Conservation (phyloP, 345 rosid genomes). For the Rhodamnia rubescens region DNA sequence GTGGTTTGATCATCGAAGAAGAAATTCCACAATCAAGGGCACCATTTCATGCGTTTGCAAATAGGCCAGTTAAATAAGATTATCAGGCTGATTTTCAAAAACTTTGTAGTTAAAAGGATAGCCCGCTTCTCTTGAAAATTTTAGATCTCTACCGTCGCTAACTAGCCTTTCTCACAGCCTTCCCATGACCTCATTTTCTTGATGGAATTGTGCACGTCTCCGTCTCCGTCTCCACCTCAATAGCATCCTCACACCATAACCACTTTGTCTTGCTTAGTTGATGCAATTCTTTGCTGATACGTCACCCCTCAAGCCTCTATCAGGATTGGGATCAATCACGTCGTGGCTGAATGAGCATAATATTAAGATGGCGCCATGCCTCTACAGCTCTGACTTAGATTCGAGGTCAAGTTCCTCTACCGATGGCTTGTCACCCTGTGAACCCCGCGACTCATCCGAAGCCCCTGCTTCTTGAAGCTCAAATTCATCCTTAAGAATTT, state of each 20-base stretch:
- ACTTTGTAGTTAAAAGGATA: not conserved
- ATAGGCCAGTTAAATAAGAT: not conserved
- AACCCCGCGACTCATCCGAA: constrained; percentile 6
- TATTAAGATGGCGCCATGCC: not conserved
- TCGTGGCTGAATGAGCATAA: not conserved
- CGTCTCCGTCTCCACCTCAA: not conserved
- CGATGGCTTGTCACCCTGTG: constrained; percentile 1
- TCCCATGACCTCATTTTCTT: not conserved
- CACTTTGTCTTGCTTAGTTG: not conserved
- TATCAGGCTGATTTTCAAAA: not conserved
- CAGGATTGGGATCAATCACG: not conserved
- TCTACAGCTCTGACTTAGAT: constrained; percentile 66
- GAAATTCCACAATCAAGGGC: not conserved
- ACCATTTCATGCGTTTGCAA: not conserved
- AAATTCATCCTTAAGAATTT: constrained; percentile 62
- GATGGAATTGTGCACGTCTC: not conserved
- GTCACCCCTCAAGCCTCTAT: not conserved
- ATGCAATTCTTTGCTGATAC: not conserved
- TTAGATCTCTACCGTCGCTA: not conserved
- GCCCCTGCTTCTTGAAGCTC: constrained; percentile 33
- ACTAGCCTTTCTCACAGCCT: not conserved
- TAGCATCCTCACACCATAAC: not conserved
- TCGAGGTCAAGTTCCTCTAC: constrained; percentile 35
- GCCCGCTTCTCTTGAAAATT: not conserved
- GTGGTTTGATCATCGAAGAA: not conserved